A percentile compares a stretch with the other conserved stretches of the same genome.
phyloP scores from a whole-genome alignment of 2,329 filamentous ascomycete genomes.

The Capronia epimyces region DNA sequence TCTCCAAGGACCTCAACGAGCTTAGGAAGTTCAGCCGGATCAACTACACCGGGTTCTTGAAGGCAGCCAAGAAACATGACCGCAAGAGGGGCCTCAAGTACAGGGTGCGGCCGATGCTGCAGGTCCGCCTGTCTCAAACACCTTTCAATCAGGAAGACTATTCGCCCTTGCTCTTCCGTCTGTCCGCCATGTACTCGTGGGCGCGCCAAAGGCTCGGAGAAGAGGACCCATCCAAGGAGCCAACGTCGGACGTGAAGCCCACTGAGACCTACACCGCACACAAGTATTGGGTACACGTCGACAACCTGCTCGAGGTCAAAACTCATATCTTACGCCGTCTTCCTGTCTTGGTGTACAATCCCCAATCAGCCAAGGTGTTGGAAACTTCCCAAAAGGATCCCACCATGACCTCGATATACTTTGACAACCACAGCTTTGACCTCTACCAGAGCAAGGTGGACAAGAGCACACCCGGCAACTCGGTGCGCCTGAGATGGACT shows the following conservation, averaged over 20 bases:
- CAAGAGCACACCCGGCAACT: conserved; percentile 67
- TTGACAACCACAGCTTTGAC: conserved; percentile 80
- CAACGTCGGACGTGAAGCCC: conserved; percentile 39
- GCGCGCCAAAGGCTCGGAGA: conserved; percentile 72
- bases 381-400: conserved; percentile 75
- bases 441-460: conserved; percentile 83
- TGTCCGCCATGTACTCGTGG: conserved; percentile 94
- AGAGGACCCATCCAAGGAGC: conserved; percentile 41
- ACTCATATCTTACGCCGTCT: conserved; percentile 87
- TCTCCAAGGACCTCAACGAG: conserved; percentile 86
- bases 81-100: conserved; percentile 82
- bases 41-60: conserved; percentile 96
- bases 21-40: conserved; percentile 91
- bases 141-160: conserved; percentile 97
- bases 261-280: conserved; percentile 71
- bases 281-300: conserved; percentile 95
- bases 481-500: conserved; percentile 84
- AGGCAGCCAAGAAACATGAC: conserved; percentile 98
- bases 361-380: conserved; percentile 73
- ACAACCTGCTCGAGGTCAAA: conserved; percentile 95
- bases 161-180: conserved; percentile 75
- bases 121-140: conserved; percentile 78
- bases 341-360: conserved; percentile 87
- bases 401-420: conserved; percentile 90
- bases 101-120: conserved; percentile 83